These are phyloP conservation scores for Cyclotella kingstonii DNA, from an alignment of 108 stramenopile species.

Conservation along the genomic window DNA sequence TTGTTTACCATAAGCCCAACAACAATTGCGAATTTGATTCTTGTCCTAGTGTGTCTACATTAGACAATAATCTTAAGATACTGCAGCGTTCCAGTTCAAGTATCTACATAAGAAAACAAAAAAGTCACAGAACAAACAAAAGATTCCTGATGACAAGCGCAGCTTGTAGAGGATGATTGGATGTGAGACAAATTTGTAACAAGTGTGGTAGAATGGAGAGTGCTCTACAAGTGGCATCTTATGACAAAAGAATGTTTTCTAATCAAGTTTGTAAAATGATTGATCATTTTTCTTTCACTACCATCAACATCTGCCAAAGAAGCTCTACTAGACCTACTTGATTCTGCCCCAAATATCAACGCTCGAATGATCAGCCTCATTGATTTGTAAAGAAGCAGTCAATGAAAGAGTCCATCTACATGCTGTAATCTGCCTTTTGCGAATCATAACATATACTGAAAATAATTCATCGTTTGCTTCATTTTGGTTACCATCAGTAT, in stretches of 20 bases:
- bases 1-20: slow-evolving; percentile 35
- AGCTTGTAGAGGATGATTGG: no score
- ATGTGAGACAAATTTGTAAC: no score
- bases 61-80: no score
- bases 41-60: slow-evolving; percentile 17
- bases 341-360: slow-evolving; percentile 17
- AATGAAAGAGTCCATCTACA: slow-evolving; percentile 67
- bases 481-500: slow-evolving; percentile 18
- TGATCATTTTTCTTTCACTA: slow-evolving; percentile 11
- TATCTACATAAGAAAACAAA: no score
- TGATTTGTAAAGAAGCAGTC: slow-evolving; percentile 48
- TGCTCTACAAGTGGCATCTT: no score
- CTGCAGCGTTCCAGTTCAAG: no score
- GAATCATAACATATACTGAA: slow-evolving; percentile 31
- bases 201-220: no score
- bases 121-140: no score
- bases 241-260: no score
- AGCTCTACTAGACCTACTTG: slow-evolving; percentile 2
- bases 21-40: slow-evolving; percentile 41
- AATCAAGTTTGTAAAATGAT: no score
- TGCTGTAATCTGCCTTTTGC: slow-evolving; percentile 59
- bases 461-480: slow-evolving; percentile 42
- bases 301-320: background rate
- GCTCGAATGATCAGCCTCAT: slow-evolving; percentile 46
- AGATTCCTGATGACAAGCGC: no score